Percentiles rank a stretch among this genome's conserved stretches.
phyloP scores from a whole-genome alignment of 768 basidiomycete genomes.

The Agaricus blazei region DNA sequence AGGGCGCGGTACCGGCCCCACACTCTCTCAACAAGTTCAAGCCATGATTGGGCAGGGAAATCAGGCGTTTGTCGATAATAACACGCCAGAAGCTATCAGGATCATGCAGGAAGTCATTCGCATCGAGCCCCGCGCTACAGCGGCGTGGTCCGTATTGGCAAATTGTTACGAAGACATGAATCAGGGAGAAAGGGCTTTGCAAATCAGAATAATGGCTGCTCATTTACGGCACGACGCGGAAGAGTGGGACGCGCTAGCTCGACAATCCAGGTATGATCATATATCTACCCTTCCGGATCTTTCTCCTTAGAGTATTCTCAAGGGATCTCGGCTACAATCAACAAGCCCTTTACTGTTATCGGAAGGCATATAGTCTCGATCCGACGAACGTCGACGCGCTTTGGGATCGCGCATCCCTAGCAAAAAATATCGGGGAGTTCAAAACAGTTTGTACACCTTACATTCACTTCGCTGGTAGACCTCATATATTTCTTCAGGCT shows the following conservation, averaged over 20 bases:
- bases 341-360: conserved; percentile 89
- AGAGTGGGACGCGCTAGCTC: conserved; percentile 82
- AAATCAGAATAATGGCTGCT: conserved; percentile 84
- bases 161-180: conserved; percentile 74
- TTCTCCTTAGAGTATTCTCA: background rate
- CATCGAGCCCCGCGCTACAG: conserved; percentile 79
- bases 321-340: conserved; percentile 71
- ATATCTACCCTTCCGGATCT: background rate
- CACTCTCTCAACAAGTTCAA: conserved; percentile 65
- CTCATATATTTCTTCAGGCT: conserved; percentile 31
- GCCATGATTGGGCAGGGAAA: conserved; percentile 83
- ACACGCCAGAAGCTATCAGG: conserved; percentile 64
- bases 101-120: conserved; percentile 90
- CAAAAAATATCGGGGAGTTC: conserved; percentile 69
- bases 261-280: conserved; percentile 56
- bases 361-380: conserved; percentile 75
- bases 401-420: conserved; percentile 84
- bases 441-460: conserved; percentile 44
- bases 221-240: conserved; percentile 81
- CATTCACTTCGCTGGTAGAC: background rate
- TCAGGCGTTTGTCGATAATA: conserved; percentile 73
- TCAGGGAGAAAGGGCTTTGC: conserved; percentile 66
- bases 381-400: conserved; percentile 79
- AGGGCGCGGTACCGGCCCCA: conserved; percentile 42
- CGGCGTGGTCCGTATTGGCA: conserved; percentile 87